A percentile compares a stretch with the other conserved stretches of the same genome.
Evolutionary conservation across 179 eudicot species (phyloP).

Genomic region (Beta macrorhiza): DNA sequence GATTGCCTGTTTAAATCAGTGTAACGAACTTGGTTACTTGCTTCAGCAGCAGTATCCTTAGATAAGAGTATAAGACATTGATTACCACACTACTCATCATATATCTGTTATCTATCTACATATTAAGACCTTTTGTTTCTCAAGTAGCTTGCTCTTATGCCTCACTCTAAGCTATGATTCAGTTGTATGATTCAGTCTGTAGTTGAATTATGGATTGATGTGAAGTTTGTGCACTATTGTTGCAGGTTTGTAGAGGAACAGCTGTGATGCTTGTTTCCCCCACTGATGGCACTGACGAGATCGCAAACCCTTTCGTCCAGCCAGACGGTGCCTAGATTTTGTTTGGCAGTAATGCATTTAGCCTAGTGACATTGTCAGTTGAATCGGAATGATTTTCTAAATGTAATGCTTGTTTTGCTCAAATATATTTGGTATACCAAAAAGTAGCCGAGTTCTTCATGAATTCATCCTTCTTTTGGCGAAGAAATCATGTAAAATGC

Average conservation of each 20-base stretch:
- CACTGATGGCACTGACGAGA: slow-evolving; percentile 96
- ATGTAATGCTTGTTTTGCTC: slow-evolving; percentile 4
- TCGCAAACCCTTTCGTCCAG: slow-evolving; percentile 85
- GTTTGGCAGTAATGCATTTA: not conserved
- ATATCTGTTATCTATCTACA: not conserved
- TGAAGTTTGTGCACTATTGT: not conserved
- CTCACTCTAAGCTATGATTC: too few relatives aligned
- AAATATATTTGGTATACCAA: not conserved
- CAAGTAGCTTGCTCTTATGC: too few relatives aligned
- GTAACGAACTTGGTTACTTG: not conserved
- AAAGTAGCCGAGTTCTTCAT: not conserved
- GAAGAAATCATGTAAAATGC: not conserved
- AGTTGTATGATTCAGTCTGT: not conserved
- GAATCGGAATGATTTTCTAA: not conserved
- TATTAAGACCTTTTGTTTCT: not conserved
- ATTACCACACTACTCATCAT: not conserved
- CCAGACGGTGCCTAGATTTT: slow-evolving; percentile 69
- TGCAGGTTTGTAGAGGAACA: slow-evolving; percentile 95
- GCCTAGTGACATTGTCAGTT: slow-evolving; percentile 20
- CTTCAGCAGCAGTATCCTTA: not conserved
- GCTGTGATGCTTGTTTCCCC: slow-evolving; percentile 98
- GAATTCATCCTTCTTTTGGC: not conserved
- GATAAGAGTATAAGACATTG: not conserved
- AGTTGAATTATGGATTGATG: slow-evolving; percentile 1
- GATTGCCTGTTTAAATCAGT: not conserved